Evolutionary conservation across 2,329 filamentous ascomycete species (phyloP).

Genomic region (Xenoacremonium recifei): DNA sequence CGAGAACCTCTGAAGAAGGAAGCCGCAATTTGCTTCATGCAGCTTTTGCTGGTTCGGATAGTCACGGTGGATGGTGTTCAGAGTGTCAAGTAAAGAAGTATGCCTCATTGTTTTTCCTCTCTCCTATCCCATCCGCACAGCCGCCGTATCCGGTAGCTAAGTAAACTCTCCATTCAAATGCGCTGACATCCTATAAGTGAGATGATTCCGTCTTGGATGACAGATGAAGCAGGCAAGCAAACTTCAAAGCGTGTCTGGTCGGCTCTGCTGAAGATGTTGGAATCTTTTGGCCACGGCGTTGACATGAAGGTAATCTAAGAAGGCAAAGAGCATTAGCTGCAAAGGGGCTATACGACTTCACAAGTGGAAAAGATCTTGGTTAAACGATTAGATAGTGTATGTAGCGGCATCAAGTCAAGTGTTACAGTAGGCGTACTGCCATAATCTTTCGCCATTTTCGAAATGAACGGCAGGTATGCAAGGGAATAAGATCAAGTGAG

Average conservation of each 20-base stretch:
- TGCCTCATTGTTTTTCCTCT: not conserved
- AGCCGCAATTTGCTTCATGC: constrained; percentile 3
- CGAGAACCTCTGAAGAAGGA: not conserved
- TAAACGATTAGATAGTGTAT: too few relatives aligned
- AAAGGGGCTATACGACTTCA: too few relatives aligned
- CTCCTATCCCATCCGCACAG: not conserved
- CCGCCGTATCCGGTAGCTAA: not conserved
- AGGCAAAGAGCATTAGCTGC: not conserved
- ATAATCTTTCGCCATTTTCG: not conserved
- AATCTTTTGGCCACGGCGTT: not conserved
- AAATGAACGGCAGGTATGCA: not conserved
- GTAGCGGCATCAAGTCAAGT: too few relatives aligned
- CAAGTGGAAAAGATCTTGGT: too few relatives aligned
- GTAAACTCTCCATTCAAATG: not conserved
- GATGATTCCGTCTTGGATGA: not conserved
- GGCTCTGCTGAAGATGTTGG: not conserved
- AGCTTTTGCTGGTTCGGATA: not conserved
- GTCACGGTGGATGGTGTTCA: not conserved
- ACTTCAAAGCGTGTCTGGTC: not conserved
- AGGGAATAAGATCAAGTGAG: not conserved
- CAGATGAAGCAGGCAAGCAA: not conserved
- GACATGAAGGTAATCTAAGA: not conserved
- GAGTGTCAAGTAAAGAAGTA: not conserved
- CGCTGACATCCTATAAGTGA: not conserved
- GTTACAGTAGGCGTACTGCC: too few relatives aligned